Percentiles rank a stretch among this genome's conserved stretches.
Conservation (phyloP, 192 early-diverging fungal species). For the Backusella sp. region DNA sequence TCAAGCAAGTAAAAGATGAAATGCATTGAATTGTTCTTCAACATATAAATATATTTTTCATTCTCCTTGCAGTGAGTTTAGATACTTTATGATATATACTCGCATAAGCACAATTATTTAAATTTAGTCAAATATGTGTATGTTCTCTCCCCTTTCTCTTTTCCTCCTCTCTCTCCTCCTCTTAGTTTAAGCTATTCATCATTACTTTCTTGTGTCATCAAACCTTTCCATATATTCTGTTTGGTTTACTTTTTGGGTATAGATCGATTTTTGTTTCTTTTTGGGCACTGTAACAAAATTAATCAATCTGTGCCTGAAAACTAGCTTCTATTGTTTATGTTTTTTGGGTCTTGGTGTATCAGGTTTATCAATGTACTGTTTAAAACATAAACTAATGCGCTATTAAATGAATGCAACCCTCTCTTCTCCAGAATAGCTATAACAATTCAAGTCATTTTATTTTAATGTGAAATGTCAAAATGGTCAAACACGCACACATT, state of each 20-base stretch:
- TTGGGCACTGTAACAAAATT: neutral
- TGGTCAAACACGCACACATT: neutral
- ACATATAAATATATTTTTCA: neutral
- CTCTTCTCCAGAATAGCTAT: no score
- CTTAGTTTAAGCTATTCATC: neutral
- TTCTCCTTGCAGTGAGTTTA: neutral
- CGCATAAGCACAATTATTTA: no score
- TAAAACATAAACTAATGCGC: neutral
- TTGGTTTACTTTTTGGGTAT: neutral
- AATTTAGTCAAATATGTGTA: no score
- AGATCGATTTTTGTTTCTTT: neutral
- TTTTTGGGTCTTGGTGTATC: neutral
- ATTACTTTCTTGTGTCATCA: neutral
- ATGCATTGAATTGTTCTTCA: neutral
- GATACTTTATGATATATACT: no score
- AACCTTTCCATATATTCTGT: neutral
- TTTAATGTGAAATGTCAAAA: neutral
- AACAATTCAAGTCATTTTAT: no score
- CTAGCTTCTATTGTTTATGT: neutral
- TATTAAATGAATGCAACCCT: no score
- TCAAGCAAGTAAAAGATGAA: neutral
- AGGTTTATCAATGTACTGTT: neutral
- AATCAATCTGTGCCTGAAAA: neutral
- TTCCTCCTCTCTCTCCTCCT: no score
- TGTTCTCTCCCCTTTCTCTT: no score